phyloP scores from a whole-genome alignment of 139 green algal species.

The Chlamydomonas schloesseri region DNA sequence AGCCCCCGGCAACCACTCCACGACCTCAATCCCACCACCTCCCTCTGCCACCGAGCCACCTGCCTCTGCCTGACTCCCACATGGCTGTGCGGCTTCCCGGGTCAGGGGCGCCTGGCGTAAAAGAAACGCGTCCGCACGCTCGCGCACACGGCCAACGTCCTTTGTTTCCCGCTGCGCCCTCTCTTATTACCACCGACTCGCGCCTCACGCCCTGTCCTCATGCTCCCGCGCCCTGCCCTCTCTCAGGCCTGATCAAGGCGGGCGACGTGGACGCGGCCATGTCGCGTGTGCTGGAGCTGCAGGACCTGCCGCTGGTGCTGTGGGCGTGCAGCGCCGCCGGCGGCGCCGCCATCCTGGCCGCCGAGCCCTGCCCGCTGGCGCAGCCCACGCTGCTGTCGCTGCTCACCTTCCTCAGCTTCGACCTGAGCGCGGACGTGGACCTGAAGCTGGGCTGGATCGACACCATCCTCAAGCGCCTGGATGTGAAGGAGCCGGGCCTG shows the following conservation, averaged over 20 bases:
- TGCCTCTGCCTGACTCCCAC: too few relatives aligned
- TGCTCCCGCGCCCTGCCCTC: too few relatives aligned
- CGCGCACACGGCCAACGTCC: too few relatives aligned
- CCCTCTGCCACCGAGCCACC: too few relatives aligned
- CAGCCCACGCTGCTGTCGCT: constrained; percentile 84
- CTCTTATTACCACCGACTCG: too few relatives aligned
- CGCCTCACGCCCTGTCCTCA: too few relatives aligned
- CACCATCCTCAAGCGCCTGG: constrained; percentile 37
- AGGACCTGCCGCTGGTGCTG: constrained; percentile 73
- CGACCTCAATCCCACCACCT: too few relatives aligned
- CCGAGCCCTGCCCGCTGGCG: constrained; percentile 62
- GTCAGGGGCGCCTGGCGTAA: too few relatives aligned
- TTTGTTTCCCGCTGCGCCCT: too few relatives aligned
- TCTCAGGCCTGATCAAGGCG: constrained; percentile 7
- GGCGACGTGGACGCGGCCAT: constrained; percentile 73
- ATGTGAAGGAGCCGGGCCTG: constrained; percentile 53
- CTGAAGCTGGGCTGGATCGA: constrained; percentile 84
- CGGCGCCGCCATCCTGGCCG: constrained; percentile 28
- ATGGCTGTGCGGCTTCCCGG: too few relatives aligned
- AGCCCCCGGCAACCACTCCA: too few relatives aligned
- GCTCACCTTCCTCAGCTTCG: constrained; percentile 81
- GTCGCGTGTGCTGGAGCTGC: constrained; percentile 59
- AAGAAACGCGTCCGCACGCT: too few relatives aligned
- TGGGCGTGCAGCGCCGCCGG: constrained; percentile 84
- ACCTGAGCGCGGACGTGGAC: constrained; percentile 64